Base-by-base conservation (phyloP, 768 basidiomycete species). In the Paxillus rubicundulus region DNA sequence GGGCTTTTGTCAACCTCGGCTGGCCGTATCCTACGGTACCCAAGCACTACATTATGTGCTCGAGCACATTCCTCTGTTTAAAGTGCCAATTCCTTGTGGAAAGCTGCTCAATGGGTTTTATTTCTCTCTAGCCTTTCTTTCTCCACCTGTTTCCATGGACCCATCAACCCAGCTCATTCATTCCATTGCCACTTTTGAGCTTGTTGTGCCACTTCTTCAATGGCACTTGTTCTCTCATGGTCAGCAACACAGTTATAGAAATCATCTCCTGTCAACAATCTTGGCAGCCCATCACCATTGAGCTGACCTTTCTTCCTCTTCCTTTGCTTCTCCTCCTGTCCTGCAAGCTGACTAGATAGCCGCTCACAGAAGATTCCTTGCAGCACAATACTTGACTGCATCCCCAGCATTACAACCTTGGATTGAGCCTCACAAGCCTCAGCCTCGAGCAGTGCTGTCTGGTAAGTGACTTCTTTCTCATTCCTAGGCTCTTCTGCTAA, bases 241-340 rank as follows among this genome's bases (percentile, higher is more conserved):
- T 57, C 53, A 27, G 40, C 34, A 8, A 55, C 54, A 24, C 27
- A 16, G 32, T 53, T 21, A 39, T 39, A 52, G 44, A 67, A 61
- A 12, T 52, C 58, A 37, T 61, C 55, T 21, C 57, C 56, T 38
- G 56, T 55, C 33, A 66, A 51, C 16, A 63, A 49, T 42, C 56
- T 51, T 7, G 61, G 53, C 30, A 61, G 45, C 14, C 61, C 59
- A 53, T 66, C 61, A 16, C 53, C 52, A 17, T 24, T 17, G 3
- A 36, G 33, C 24, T 34, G n/a, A 5, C 17, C 18, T 30, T 20
- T 40, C 10, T 20, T 40, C 24, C 20, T 7, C 21, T 24, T 37
- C 13, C 12, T 33, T 33, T 33, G 10, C 32, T 33, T 33, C 32
- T 33, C 32, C 10, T 12, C 32, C 12, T 33, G 32, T 33, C 10